A percentile compares a stretch with the other conserved stretches of the same genome.
Conservation (phyloP, 225 moss, liverwort and hornwort genomes). For the Straminergon stramineum region DNA sequence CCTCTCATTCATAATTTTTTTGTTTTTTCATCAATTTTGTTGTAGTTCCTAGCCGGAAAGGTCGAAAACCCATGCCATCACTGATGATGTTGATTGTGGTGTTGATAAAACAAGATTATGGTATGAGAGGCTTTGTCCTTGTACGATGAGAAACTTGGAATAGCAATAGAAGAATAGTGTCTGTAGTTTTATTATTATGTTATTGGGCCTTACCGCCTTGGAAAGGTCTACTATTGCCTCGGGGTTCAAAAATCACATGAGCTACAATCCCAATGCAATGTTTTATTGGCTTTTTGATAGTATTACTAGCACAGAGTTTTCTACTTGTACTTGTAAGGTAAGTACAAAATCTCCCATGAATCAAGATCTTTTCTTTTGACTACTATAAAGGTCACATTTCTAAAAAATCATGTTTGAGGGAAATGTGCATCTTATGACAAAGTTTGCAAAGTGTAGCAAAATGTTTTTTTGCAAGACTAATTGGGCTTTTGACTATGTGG, state of each 20-base stretch:
- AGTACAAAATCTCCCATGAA: neutral
- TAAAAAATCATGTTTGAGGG: neutral
- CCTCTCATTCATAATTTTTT: neutral
- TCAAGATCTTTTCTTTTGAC: neutral
- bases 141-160: neutral
- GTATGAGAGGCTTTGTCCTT: neutral
- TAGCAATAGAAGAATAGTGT: neutral
- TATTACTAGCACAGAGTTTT: neutral
- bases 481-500: too few species aligned
- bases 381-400: too few species aligned
- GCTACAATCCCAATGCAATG: neutral
- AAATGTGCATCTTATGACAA: neutral
- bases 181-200: neutral
- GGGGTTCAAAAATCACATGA: neutral
- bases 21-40: neutral
- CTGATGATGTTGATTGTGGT: neutral
- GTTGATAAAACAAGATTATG: neutral
- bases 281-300: rapidly evolving
- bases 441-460: neutral
- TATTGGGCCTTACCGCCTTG: too few species aligned
- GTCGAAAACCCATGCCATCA: neutral
- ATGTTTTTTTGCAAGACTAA: neutral
- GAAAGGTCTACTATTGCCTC: neutral
- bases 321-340: too few species aligned
- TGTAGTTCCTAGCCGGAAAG: neutral